Evolutionary conservation across 805 yeast species (phyloP), one percentile per base, ranked within the genome.

Genomic region (Cyberlindnera meyerae): DNA sequence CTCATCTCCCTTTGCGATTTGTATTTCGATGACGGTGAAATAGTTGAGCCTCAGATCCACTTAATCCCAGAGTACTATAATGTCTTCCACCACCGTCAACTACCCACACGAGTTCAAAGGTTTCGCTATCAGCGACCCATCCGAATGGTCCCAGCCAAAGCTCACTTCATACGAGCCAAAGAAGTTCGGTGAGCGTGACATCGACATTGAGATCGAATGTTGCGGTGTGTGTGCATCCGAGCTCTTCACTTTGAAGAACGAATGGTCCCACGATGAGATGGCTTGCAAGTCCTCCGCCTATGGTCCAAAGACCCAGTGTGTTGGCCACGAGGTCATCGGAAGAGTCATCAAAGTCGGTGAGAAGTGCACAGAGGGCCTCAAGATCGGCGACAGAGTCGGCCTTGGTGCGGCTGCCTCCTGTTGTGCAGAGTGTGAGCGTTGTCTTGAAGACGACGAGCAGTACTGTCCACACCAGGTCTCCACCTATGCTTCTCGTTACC

Each of bases 311-410:
- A 62, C 72, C 12, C 69, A 66, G 51, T 66, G 71, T 44, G 81
- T 75, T n/a, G 87, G 87, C 22, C 86, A 80, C 57, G 86, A 80
- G 55, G 69, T 80, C 44, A 62, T 79, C 30, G 86, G 86, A 29
- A 63, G 57, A 25, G 80, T 79, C 18, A 65, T 73, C 14, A 68
- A 63, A 25, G 65, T 81, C 27, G 95, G 93, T 36, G 48, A 66
- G n/a, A 62, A 71, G 24, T 76, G 82, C 46, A 57, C 60, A 8
- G 48, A 55, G 11, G 62, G 65, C 43, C 36, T 68, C 61, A 63
- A 73, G 68, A 54, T 79, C 14, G 95, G 94, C 37, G 80, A 85
- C 47, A 68, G 86, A 46, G 93, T 82, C 18, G 95, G 90, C 37
- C 71, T 82, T 33, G 95, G 95, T 49, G 90, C 93, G 18, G 79